phyloP scores from a whole-genome alignment of 2,329 filamentous ascomycete species.

The Diaporthe vaccinii region DNA sequence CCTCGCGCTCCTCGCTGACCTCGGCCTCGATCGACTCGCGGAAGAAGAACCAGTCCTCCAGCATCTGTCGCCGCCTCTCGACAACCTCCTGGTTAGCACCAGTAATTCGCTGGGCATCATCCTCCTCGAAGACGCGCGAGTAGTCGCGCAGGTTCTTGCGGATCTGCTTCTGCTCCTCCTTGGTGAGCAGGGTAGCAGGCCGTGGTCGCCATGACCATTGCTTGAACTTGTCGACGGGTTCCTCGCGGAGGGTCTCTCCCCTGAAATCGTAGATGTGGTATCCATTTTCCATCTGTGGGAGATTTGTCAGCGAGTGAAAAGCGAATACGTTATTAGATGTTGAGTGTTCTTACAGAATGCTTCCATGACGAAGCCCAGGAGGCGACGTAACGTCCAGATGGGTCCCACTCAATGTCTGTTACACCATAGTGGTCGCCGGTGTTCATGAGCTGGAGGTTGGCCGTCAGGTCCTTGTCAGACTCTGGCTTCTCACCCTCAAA shows the following conservation, averaged over 20 bases:
- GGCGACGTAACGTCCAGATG: conserved; percentile 93
- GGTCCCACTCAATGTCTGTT: conserved; percentile 98
- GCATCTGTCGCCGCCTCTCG: conserved; percentile 83
- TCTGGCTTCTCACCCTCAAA: conserved; percentile 98
- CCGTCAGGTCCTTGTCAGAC: conserved; percentile 91
- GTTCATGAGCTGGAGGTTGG: conserved; percentile 96
- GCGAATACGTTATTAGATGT: no score
- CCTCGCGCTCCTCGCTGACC: conserved; percentile 77
- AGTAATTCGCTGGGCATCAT: conserved; percentile 92
- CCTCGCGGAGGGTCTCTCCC: conserved; percentile 89
- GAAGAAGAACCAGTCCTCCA: conserved; percentile 93
- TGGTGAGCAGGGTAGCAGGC: conserved; percentile 89
- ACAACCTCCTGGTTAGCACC: conserved; percentile 95
- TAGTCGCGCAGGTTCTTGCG: conserved; percentile 99
- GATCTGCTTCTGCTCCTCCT: conserved; percentile 97
- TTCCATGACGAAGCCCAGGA: conserved; percentile 97
- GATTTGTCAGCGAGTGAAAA: conserved; percentile 35
- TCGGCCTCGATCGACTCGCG: conserved; percentile 80
- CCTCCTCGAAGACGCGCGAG: conserved; percentile 93
- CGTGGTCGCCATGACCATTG: conserved; percentile 96
- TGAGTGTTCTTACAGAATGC: conserved; percentile 82
- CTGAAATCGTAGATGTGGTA: conserved; percentile 99
- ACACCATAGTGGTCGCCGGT: conserved; percentile 96
- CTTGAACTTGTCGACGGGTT: conserved; percentile 97
- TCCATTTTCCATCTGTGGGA: conserved; percentile 92